These are phyloP conservation scores for Phytophthora aleatoria DNA, from an alignment of 352 stramenopile genomes.

Conservation along the genomic window DNA sequence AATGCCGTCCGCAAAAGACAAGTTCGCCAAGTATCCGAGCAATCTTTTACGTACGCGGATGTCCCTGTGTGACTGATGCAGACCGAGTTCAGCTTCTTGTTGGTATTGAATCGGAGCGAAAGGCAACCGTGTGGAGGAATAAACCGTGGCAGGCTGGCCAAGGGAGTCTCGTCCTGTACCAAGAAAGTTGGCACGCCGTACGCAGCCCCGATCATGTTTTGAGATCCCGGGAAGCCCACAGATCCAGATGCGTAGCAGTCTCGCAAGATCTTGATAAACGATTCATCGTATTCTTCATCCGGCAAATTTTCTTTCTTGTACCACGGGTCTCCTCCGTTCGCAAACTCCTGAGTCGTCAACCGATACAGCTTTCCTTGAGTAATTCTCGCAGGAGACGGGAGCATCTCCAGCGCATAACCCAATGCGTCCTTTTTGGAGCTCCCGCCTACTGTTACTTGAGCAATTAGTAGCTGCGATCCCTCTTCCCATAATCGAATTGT, in stretches of 20 bases:
- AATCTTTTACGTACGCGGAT: conserved; percentile 60
- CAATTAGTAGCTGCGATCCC: conserved; percentile 68
- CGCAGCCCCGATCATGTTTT: conserved; percentile 83
- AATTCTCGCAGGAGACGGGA: conserved; percentile 58
- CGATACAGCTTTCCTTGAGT: conserved; percentile 88
- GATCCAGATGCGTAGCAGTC: conserved; percentile 89
- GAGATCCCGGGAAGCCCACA: conserved; percentile 81
- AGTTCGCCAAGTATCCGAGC: conserved; percentile 62
- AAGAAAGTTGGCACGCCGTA: conserved; percentile 89
- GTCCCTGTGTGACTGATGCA: conserved; percentile 78
- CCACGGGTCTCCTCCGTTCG: conserved; percentile 87
- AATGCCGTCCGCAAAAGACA: conserved; percentile 68
- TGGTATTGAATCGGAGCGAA: conserved; percentile 65
- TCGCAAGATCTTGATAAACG: conserved; percentile 86
- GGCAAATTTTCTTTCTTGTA: conserved; percentile 91
- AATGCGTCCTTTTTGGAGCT: conserved; percentile 72
- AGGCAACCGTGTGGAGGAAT: conserved; percentile 59
- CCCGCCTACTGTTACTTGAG: conserved; percentile 62
- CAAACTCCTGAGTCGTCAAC: conserved; percentile 87
- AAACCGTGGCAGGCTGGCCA: conserved; percentile 68
- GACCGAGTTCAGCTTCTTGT: conserved; percentile 63
- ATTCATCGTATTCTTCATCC: conserved; percentile 86
- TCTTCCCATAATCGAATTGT: conserved; percentile 87
- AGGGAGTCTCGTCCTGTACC: conserved; percentile 74
- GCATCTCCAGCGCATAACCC: conserved; percentile 76